Evolutionary conservation across 2,329 filamentous ascomycete genomes (phyloP).

Genomic region (Zymoseptoria tritici): DNA sequence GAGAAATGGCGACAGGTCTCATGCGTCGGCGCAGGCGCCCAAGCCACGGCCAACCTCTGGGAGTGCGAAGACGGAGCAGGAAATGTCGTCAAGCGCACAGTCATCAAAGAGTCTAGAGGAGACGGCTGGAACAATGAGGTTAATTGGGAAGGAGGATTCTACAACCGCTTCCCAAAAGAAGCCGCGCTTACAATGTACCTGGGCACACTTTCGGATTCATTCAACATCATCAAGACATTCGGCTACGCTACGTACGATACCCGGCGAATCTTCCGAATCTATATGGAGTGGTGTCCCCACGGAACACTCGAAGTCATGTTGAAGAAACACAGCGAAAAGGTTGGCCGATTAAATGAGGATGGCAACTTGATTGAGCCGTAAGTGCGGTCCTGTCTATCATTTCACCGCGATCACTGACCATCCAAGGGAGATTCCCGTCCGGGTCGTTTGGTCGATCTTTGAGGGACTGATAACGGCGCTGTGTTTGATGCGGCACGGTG

Average conservation of each 20-base stretch:
- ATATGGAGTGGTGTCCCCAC: background rate
- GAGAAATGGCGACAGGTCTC: background rate
- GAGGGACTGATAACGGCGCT: slow-evolving; percentile 1
- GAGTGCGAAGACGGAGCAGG: background rate
- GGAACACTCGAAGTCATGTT: background rate
- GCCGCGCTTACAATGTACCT: background rate
- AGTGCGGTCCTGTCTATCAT: background rate
- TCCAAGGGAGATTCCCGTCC: background rate
- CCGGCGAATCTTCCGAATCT: slow-evolving; percentile 33
- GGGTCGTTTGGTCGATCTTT: slow-evolving; percentile 6
- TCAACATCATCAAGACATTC: background rate
- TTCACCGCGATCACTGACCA: background rate
- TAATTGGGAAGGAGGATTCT: background rate
- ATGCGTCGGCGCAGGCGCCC: background rate
- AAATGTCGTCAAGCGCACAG: background rate
- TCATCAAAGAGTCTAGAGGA: background rate
- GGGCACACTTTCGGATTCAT: background rate
- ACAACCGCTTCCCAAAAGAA: slow-evolving; percentile 1
- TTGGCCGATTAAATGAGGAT: no score
- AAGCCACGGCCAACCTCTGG: background rate
- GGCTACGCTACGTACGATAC: slow-evolving; percentile 2
- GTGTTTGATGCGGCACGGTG: background rate
- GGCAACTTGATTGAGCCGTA: background rate
- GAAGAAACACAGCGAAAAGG: background rate
- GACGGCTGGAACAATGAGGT: background rate